These are phyloP conservation scores for Pilatotrama ljubarskyi DNA, from an alignment of 768 basidiomycete species.

Conservation along the genomic window DNA sequence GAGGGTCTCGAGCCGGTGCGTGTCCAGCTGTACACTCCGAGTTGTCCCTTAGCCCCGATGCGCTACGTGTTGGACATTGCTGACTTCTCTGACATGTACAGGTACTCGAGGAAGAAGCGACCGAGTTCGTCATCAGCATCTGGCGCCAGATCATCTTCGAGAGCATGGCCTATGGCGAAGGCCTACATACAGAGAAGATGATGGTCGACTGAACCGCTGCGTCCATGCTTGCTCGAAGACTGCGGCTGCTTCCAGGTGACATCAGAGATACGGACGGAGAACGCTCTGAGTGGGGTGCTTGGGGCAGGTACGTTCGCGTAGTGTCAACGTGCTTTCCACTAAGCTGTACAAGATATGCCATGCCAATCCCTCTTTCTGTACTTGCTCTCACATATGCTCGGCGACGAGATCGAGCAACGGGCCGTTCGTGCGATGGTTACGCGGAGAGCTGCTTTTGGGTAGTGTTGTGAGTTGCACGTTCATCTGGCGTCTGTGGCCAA, in stretches of 20 bases:
- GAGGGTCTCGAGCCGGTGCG: constrained; percentile 91
- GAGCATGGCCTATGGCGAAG: constrained; percentile 90
- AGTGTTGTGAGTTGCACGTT: constrained; percentile 26
- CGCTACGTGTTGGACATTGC: background rate
- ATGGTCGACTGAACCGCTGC: constrained; percentile 59
- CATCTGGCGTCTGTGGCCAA: constrained; percentile 10
- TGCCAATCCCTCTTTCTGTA: constrained; percentile 19
- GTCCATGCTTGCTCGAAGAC: background rate
- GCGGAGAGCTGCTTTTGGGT: background rate
- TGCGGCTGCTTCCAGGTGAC: background rate
- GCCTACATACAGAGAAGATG: constrained; percentile 83
- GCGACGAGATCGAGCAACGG: no score
- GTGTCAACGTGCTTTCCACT: constrained; percentile 27
- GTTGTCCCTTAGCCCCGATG: background rate
- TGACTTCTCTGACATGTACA: constrained; percentile 32
- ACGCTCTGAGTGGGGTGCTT: constrained; percentile 16
- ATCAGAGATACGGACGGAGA: background rate
- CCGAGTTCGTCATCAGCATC: constrained; percentile 70
- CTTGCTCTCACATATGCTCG: background rate
- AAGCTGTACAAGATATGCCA: constrained; percentile 29
- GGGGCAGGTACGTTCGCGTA: constrained; percentile 34
- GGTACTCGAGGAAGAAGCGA: constrained; percentile 93
- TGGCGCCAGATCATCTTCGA: constrained; percentile 96
- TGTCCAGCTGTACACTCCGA: constrained; percentile 18
- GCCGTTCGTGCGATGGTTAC: background rate